phyloP scores from a whole-genome alignment of 768 basidiomycete species.

The Leccinum imitatum region DNA sequence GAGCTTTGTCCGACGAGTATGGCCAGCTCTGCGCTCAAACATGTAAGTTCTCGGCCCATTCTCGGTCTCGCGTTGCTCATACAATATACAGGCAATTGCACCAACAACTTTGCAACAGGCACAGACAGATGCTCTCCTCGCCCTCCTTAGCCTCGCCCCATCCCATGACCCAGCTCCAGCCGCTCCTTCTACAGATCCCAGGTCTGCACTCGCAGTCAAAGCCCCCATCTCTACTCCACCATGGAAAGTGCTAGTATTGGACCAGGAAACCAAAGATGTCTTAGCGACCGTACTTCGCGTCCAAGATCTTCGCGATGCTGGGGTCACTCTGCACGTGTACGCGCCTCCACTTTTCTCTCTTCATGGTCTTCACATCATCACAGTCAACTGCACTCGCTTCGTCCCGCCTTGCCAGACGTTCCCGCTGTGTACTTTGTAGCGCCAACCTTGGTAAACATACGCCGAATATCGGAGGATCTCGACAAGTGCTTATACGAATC shows the following conservation, averaged over 20 bases:
- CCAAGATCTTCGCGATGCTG: conserved; percentile 94
- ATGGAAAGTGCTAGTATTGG: conserved; percentile 96
- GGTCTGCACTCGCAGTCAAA: conserved; percentile 45
- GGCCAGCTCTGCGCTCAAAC: conserved; percentile 47
- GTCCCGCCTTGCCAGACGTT: conserved; percentile 91
- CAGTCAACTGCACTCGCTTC: conserved; percentile 87
- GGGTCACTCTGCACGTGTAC: conserved; percentile 97
- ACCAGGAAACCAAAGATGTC: conserved; percentile 95
- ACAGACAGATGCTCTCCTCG: conserved; percentile 82
- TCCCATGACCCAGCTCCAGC: conserved; percentile 37
- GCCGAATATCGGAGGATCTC: conserved; percentile 91
- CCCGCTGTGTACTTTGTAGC: conserved; percentile 97
- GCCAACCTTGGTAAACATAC: conserved; percentile 82
- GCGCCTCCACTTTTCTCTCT: conserved; percentile 30
- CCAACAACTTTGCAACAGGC: conserved; percentile 77
- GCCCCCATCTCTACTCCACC: conserved; percentile 57
- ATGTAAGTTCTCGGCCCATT: conserved; percentile 32
- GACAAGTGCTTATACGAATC: conserved; percentile 88
- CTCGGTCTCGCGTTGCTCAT: conserved; percentile 22
- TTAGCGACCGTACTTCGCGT: conserved; percentile 94
- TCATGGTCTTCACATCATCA: conserved; percentile 4
- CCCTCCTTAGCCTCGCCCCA: conserved; percentile 80
- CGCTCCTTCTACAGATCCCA: conserved; percentile 14
- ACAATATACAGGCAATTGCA: conserved; percentile 38
- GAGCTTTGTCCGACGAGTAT: conserved; percentile 25